These are phyloP conservation scores for Lecanicillium sp. DNA, from an alignment of 2,329 filamentous ascomycete genomes.

Conservation along the genomic window DNA sequence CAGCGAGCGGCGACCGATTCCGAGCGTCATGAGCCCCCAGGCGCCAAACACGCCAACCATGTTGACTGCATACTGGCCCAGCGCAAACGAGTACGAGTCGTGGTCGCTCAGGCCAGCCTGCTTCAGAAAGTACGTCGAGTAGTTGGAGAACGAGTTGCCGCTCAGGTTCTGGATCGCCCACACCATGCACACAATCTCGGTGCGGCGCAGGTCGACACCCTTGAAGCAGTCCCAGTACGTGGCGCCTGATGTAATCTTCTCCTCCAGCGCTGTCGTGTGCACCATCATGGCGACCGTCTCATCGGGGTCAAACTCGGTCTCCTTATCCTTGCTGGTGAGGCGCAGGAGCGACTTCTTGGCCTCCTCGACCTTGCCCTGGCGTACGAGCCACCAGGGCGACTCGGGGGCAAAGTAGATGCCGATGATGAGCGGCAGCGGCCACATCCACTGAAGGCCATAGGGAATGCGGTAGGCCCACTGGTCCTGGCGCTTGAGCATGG, in stretches of 20 bases:
- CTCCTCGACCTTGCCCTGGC: slow-evolving; percentile 56
- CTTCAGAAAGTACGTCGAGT: slow-evolving; percentile 58
- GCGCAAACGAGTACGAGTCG: slow-evolving; percentile 52
- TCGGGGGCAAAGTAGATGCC: slow-evolving; percentile 65
- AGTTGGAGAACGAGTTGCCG: slow-evolving; percentile 60
- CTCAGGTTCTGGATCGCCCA: slow-evolving; percentile 60
- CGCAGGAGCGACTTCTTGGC: slow-evolving; percentile 61
- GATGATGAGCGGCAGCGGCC: slow-evolving; percentile 61
- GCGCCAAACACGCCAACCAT: slow-evolving; percentile 77
- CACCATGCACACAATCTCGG: slow-evolving; percentile 61
- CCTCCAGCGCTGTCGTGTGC: slow-evolving; percentile 76
- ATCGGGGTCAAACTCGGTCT: slow-evolving; percentile 71
- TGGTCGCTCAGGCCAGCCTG: slow-evolving; percentile 50
- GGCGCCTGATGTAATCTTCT: slow-evolving; percentile 66
- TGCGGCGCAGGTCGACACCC: slow-evolving; percentile 70
- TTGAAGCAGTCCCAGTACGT: slow-evolving; percentile 80
- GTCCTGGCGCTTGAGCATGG: slow-evolving; percentile 58
- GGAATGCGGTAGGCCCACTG: slow-evolving; percentile 67
- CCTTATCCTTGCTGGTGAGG: slow-evolving; percentile 55
- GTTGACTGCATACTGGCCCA: slow-evolving; percentile 64
- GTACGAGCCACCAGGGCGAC: slow-evolving; percentile 71
- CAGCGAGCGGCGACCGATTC: slow-evolving; percentile 67
- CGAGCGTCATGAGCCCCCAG: slow-evolving; percentile 72
- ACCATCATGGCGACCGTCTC: slow-evolving; percentile 91
- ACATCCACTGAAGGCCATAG: slow-evolving; percentile 72